Evolutionary conservation across 768 basidiomycete genomes (phyloP), one percentile per base, ranked within the genome.

Genomic region (Imleria badia): DNA sequence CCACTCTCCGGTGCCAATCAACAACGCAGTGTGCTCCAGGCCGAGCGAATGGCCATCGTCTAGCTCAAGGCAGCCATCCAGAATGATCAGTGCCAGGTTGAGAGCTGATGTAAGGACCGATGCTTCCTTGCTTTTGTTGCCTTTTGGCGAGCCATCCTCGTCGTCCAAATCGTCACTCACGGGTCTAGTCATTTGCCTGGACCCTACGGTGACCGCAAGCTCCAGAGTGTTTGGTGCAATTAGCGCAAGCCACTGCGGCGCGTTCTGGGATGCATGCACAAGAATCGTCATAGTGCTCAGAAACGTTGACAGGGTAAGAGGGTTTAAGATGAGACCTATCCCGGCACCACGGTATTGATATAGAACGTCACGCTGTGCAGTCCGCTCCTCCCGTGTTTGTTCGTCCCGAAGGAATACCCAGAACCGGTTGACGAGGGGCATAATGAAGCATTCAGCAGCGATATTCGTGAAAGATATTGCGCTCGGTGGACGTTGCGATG

Each of bases 351-450:
- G 78, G 63, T 91, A 92, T 49, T 77, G 77, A 39, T 78, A 69
- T 26, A 84, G 66, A n/a, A 74, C 75, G 26, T 79, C 72, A n/a
- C 76, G 76, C 38, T 78, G 78, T 3, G 81, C 77, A 3, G 87
- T 87, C 39, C 90, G 80, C 48, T 83, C 80, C 64, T 93, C 89
- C 35, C 91, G 80, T 3, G 81, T 78, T 61, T 89, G 85, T 63
- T 91, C 86, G 61, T 96, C 93, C 8, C 90, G 83, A 42, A 97
- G 81, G 73, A 95, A 92, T n/a, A 80, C 66, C 94, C 94, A 99
- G 72, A 98, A 97, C n/a, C 87, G 83, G 61, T 94, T 89, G 72
- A 98, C 81, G 48, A 98, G 76, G 0, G 97, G 97, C 55, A 86
- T 82, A 47, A 97, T 81, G 73, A 98, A 98, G 71, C 74, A 86